Evolutionary conservation across 2,329 filamentous ascomycete species (phyloP), one percentile per base, ranked within the genome.

Genomic region (Penicillium sp.): DNA sequence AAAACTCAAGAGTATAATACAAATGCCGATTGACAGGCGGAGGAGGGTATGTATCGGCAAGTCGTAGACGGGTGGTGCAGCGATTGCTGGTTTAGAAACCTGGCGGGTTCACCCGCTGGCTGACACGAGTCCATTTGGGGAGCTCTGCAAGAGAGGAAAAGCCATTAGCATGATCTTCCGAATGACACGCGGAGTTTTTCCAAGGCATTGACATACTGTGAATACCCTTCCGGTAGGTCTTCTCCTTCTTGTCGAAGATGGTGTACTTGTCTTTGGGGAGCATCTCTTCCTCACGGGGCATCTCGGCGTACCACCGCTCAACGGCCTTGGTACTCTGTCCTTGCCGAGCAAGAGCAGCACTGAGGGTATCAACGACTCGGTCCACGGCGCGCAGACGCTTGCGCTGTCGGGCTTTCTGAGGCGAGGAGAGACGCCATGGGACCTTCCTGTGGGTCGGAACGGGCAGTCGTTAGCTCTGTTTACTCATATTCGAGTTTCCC

Each of bases 251-350:
- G 79, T 97, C 94, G 79, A 98, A 99, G 73, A 99, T 90, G 30
- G 92, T 97, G 81, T 99, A 99, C 81, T 99, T 99, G 81, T 99
- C 95, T 79, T 87, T 90, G 51, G 95, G 90, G 76, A 96, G 76
- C 95, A 99, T 99, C 83, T 98, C 93, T 73, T 87, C 85, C 84
- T 99, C 95, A 28, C 87, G 90, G 25, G 95, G 95, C 95, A 99
- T 99, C 79, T 97, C 92, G 40, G 85, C 84, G 83, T 95, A 97
- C 95, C 95, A 99, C 73, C 89, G 82, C 77, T 96, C 90, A 61
- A 99, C 83, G 57, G 91, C 84, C 80, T 92, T 92, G 58, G 85
- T 82, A 51, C 88, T 85, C 61, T 88, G 85, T 72, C 88, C 83
- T 60, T 90, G 83, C 77, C 89, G 90, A 55, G 86, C 83, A 57